Conservation (phyloP, 73 alveolate genomes). For the Paramecium tetraurelia region DNA sequence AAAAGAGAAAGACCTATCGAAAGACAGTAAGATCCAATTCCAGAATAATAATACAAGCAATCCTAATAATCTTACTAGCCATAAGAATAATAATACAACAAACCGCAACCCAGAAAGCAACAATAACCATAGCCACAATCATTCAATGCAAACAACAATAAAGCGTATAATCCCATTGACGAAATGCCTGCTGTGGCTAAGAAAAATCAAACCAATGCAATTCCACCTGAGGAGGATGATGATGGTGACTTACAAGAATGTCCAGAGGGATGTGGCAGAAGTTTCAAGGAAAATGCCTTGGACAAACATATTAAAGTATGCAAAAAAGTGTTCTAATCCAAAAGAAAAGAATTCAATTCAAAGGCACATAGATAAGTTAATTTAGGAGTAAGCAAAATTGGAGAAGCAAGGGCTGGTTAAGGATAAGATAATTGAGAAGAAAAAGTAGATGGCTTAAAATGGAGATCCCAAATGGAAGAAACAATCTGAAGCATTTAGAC, state of each 20-base stretch:
- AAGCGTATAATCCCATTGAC: not conserved
- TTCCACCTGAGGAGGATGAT: not conserved
- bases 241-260: constrained; percentile 51
- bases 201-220: not conserved
- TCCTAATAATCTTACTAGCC: not conserved
- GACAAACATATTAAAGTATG: constrained; percentile 75
- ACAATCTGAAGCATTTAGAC: constrained; percentile 60
- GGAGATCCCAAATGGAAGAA: constrained; percentile 65
- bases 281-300: constrained; percentile 62
- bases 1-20: not conserved
- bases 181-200: constrained; percentile 48
- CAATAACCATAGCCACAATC: not conserved
- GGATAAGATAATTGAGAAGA: constrained; percentile 23
- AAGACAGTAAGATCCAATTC: not conserved
- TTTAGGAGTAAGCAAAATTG: constrained; percentile 50
- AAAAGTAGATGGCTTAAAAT: constrained; percentile 28
- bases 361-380: constrained; percentile 64
- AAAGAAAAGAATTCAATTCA: constrained; percentile 73
- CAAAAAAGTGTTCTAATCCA: constrained; percentile 76
- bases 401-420: constrained; percentile 28
- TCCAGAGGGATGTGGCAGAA: constrained; percentile 76
- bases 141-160: not conserved
- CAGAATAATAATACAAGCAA: not conserved
- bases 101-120: not conserved
- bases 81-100: not conserved